These are phyloP conservation scores for Spiromastix sp. DNA, from an alignment of 2,329 filamentous ascomycete species.

Conservation along the genomic window DNA sequence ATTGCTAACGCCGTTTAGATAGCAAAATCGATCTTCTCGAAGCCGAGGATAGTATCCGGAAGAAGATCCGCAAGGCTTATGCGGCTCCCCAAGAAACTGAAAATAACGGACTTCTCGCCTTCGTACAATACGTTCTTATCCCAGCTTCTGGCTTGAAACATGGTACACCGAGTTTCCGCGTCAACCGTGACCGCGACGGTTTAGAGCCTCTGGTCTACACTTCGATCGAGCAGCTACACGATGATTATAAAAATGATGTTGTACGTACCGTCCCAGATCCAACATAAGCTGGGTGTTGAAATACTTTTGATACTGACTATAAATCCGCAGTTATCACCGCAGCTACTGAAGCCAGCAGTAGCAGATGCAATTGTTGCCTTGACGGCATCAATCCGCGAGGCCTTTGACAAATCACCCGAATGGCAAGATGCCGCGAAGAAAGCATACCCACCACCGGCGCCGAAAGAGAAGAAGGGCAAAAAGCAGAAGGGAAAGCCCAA, in stretches of 20 bases:
- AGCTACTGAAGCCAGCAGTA: constrained; percentile 78
- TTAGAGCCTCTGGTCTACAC: constrained; percentile 69
- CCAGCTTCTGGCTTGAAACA: constrained; percentile 57
- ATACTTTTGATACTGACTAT: constrained; percentile 4
- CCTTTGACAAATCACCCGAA: constrained; percentile 59
- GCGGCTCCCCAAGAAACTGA: constrained; percentile 66
- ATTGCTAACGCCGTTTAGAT: constrained; percentile 35
- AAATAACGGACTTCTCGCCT: constrained; percentile 76
- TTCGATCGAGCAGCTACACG: constrained; percentile 61
- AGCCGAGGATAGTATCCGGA: constrained; percentile 58
- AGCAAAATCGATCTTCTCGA: constrained; percentile 95
- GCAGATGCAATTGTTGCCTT: constrained; percentile 62
- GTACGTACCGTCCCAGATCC: constrained; percentile 38
- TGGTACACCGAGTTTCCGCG: constrained; percentile 52
- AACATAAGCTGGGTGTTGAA: constrained; percentile 2
- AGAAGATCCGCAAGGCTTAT: constrained; percentile 79
- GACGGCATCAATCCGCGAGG: constrained; percentile 64
- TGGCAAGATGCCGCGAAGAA: constrained; percentile 70
- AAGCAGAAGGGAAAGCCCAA: constrained; percentile 69
- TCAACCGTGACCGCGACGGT: constrained; percentile 53
- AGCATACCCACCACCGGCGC: constrained; percentile 67
- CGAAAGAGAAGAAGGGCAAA: constrained; percentile 59
- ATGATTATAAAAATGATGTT: constrained; percentile 70
- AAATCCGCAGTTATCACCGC: constrained; percentile 58
- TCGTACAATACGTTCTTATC: constrained; percentile 79